These are phyloP conservation scores for Epichloe sylvatica DNA, from an alignment of 2,329 filamentous ascomycete species.

Conservation along the genomic window DNA sequence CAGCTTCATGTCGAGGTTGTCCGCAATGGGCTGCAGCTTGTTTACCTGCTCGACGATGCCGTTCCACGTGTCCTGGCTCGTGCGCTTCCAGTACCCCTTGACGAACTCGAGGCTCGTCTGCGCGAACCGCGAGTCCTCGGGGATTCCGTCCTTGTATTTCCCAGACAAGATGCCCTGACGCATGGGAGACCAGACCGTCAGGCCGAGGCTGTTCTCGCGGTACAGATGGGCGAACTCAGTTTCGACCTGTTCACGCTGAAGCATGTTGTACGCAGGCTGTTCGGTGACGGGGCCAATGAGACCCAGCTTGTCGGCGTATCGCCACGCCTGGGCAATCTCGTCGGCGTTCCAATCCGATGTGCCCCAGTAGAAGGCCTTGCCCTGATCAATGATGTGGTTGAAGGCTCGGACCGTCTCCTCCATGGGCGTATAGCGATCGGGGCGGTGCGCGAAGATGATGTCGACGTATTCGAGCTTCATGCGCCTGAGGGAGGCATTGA, in stretches of 20 bases:
- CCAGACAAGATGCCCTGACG: slow-evolving; percentile 45
- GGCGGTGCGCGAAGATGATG: slow-evolving; percentile 54
- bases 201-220: slow-evolving; percentile 42
- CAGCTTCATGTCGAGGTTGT: slow-evolving; percentile 46
- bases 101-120: slow-evolving; percentile 43
- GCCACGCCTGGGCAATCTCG: slow-evolving; percentile 50
- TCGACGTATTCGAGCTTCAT: slow-evolving; percentile 49
- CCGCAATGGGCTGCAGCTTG: slow-evolving; percentile 47
- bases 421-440: slow-evolving; percentile 54
- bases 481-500: slow-evolving; percentile 43
- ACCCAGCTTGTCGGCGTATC: slow-evolving; percentile 44
- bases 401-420: slow-evolving; percentile 58
- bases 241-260: slow-evolving; percentile 49
- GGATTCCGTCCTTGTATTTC: slow-evolving; percentile 53
- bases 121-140: slow-evolving; percentile 43
- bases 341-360: slow-evolving; percentile 54
- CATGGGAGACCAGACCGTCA: slow-evolving; percentile 51
- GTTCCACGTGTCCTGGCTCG: slow-evolving; percentile 39
- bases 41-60: slow-evolving; percentile 44
- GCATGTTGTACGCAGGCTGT: slow-evolving; percentile 54
- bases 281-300: slow-evolving; percentile 52
- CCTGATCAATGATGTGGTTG: slow-evolving; percentile 53
- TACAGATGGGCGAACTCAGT: slow-evolving; percentile 47
- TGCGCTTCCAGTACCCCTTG: slow-evolving; percentile 36
- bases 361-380: slow-evolving; percentile 58